A percentile compares a stretch with the other conserved stretches of the same genome.
Evolutionary conservation across 2,329 filamentous ascomycete genomes (phyloP).

Genomic region (Phialophora verrucosa): DNA sequence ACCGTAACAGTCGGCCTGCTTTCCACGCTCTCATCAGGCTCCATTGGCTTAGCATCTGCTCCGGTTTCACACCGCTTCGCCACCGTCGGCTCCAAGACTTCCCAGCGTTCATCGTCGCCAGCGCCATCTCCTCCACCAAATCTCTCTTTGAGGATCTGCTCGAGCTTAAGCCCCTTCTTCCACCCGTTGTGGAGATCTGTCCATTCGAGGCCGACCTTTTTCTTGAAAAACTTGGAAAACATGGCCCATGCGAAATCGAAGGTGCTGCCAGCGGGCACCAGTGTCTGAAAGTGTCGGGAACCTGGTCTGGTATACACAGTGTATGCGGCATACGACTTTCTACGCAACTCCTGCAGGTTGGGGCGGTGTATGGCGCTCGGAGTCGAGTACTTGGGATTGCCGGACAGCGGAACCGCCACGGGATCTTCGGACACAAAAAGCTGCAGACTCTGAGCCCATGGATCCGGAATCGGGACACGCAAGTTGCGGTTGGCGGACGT

Average conservation of each 20-base stretch:
- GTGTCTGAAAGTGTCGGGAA: constrained; percentile 42
- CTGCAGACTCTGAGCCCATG: constrained; percentile 50
- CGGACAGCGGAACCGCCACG: background rate
- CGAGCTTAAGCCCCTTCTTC: constrained; percentile 36
- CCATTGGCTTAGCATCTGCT: background rate
- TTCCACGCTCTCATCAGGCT: constrained; percentile 38
- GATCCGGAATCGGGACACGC: constrained; percentile 36
- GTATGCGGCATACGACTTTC: constrained; percentile 64
- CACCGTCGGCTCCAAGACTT: constrained; percentile 16
- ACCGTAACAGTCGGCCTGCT: constrained; percentile 26
- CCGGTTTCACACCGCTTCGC: constrained; percentile 37
- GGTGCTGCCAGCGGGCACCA: constrained; percentile 44
- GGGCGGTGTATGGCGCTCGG: constrained; percentile 57
- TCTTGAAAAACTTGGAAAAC: constrained; percentile 64
- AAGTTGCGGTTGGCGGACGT: constrained; percentile 25
- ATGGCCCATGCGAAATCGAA: constrained; percentile 52
- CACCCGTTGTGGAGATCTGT: constrained; percentile 47
- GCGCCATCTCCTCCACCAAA: constrained; percentile 23
- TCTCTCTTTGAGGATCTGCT: constrained; percentile 18
- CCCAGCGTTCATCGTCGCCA: constrained; percentile 14
- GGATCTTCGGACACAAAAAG: constrained; percentile 62
- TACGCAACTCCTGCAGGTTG: constrained; percentile 40
- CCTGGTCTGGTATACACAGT: constrained; percentile 53
- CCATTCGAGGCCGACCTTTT: constrained; percentile 66
- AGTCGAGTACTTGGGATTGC: background rate